Evolutionary conservation across 2,329 filamentous ascomycete genomes (phyloP).

Genomic region (Albifimbria verrucaria): DNA sequence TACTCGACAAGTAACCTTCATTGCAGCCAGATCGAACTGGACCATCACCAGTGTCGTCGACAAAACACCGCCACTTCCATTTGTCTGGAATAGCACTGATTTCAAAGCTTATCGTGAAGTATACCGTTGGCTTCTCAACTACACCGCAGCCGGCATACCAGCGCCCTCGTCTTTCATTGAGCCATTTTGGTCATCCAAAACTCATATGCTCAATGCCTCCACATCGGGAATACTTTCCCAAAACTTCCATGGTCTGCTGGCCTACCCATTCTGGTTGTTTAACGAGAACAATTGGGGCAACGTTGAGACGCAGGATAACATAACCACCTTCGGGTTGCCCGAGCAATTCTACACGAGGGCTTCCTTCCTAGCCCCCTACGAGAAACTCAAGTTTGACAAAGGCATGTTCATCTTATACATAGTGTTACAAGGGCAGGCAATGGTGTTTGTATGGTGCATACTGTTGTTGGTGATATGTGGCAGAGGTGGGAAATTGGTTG

Average conservation of each 20-base stretch:
- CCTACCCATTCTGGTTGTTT: constrained; percentile 20
- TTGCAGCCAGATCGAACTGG: constrained; percentile 8
- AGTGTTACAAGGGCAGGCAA: neutral
- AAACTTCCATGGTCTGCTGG: constrained; percentile 17
- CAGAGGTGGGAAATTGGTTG: no score
- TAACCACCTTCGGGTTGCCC: constrained; percentile 8
- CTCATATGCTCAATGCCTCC: constrained; percentile 1
- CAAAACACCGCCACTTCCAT: neutral
- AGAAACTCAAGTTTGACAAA: constrained; percentile 7
- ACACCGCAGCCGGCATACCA: constrained; percentile 12
- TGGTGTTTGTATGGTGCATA: neutral
- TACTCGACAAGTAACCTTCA: constrained; percentile 5
- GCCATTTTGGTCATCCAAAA: constrained; percentile 12
- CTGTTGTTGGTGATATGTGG: neutral
- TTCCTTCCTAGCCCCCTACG: constrained; percentile 9
- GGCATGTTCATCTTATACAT: constrained; percentile 4
- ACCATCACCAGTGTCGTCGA: constrained; percentile 7
- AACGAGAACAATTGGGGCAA: constrained; percentile 21
- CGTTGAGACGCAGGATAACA: constrained; percentile 3
- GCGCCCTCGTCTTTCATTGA: constrained; percentile 11
- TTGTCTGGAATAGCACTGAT: neutral
- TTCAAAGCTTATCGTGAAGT: constrained; percentile 7
- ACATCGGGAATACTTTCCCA: constrained; percentile 12
- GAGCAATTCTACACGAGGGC: constrained; percentile 17
- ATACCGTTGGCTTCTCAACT: constrained; percentile 15